phyloP scores from a whole-genome alignment of 2,329 filamentous ascomycete species.

The Pseudogymnoascus sp. region DNA sequence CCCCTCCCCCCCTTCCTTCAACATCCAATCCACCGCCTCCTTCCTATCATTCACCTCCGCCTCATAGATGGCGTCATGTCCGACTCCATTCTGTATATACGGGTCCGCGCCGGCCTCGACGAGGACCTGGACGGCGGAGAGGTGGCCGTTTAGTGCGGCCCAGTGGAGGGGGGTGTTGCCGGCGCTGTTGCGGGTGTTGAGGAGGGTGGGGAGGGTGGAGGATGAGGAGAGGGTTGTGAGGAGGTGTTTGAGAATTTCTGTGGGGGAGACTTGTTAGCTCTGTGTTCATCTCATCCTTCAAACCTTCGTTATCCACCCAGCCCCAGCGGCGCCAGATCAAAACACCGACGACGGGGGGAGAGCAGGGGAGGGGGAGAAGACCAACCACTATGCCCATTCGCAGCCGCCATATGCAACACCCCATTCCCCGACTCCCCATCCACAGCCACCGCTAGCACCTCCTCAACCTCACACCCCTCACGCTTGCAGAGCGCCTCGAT shows the following conservation, averaged over 20 bases:
- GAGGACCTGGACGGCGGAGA: constrained; percentile 70
- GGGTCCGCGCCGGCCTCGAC: constrained; percentile 71
- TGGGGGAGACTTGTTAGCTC: neutral
- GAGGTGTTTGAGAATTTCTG: constrained; percentile 40
- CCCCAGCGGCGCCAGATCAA: neutral
- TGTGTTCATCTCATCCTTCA: neutral
- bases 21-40: constrained; percentile 51
- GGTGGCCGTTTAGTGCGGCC: constrained; percentile 83
- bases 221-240: constrained; percentile 34
- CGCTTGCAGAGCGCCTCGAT: constrained; percentile 55
- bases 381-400: constrained; percentile 78
- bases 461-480: constrained; percentile 46
- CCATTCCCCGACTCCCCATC: constrained; percentile 74
- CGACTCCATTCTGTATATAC: constrained; percentile 70
- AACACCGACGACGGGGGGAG: neutral
- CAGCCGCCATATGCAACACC: constrained; percentile 81
- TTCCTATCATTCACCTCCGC: constrained; percentile 64
- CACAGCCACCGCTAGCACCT: constrained; percentile 61
- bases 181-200: constrained; percentile 67
- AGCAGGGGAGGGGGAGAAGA: neutral
- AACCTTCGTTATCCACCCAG: neutral
- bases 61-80: constrained; percentile 72
- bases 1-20: constrained; percentile 33
- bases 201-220: constrained; percentile 36
- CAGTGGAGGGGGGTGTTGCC: constrained; percentile 92